A percentile compares a stretch with the other conserved stretches of the same genome.
These are phyloP conservation scores for Trichophyton benhamiae DNA, from an alignment of 2,329 filamentous ascomycete species.

Conservation along the genomic window DNA sequence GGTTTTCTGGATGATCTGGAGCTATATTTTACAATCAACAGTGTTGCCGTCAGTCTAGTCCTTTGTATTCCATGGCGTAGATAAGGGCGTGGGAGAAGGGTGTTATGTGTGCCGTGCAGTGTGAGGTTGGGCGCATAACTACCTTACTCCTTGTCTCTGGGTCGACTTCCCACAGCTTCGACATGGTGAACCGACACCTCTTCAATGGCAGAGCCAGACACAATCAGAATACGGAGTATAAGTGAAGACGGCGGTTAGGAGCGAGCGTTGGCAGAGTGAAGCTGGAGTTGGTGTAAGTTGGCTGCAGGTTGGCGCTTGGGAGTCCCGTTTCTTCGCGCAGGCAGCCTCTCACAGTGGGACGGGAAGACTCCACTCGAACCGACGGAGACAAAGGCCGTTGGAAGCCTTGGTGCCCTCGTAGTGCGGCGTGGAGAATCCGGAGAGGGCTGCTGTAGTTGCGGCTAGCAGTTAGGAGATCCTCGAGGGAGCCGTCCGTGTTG, in stretches of 20 bases:
- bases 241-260: background rate
- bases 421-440: background rate
- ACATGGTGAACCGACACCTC: constrained; percentile 19
- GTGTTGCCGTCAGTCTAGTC: background rate
- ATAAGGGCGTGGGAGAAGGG: background rate
- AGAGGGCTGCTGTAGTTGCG: too few relatives aligned
- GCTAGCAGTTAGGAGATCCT: too few relatives aligned
- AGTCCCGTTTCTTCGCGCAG: background rate
- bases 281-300: background rate
- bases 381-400: background rate
- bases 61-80: background rate
- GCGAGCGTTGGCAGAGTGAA: background rate
- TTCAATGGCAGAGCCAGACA: background rate
- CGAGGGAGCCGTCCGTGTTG: too few relatives aligned
- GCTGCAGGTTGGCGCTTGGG: background rate
- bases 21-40: constrained; percentile 38
- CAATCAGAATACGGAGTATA: too few relatives aligned
- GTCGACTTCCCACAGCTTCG: constrained; percentile 98
- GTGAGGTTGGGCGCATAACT: constrained; percentile 15
- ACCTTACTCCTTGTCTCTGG: constrained; percentile 95
- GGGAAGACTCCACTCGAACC: constrained; percentile 1
- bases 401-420: background rate
- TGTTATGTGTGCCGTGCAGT: too few relatives aligned
- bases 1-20: constrained; percentile 81
- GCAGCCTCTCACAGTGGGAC: background rate